Evolutionary conservation across 2,329 filamentous ascomycete species (phyloP).

Genomic region (Alternaria novae-zelandiae): DNA sequence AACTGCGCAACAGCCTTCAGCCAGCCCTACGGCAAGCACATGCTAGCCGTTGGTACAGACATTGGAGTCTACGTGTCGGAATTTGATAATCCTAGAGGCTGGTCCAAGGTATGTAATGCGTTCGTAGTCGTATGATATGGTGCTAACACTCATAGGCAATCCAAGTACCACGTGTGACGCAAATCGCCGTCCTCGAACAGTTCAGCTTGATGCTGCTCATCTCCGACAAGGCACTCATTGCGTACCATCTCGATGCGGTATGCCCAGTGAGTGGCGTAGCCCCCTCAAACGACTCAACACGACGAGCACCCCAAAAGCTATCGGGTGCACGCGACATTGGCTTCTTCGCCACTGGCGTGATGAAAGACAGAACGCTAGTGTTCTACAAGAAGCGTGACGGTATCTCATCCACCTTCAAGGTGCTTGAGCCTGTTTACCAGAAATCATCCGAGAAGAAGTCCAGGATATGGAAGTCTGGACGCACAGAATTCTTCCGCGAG

Average conservation of each 20-base stretch:
- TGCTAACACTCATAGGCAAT: constrained; percentile 68
- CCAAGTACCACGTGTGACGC: constrained; percentile 77
- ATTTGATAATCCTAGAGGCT: constrained; percentile 86
- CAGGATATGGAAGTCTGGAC: constrained; percentile 72
- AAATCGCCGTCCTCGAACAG: constrained; percentile 93
- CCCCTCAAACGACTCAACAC: constrained; percentile 72
- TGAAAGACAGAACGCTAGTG: constrained; percentile 94
- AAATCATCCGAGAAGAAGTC: constrained; percentile 86
- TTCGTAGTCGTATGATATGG: neutral
- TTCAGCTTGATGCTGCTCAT: constrained; percentile 93
- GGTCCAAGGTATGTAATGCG: constrained; percentile 73
- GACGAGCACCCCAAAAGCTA: constrained; percentile 89
- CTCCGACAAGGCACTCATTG: constrained; percentile 87
- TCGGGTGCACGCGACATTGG: constrained; percentile 88
- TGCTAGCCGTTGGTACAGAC: constrained; percentile 94
- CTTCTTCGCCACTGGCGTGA: constrained; percentile 93
- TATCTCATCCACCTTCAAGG: constrained; percentile 92
- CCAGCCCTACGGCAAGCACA: constrained; percentile 77
- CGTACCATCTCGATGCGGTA: constrained; percentile 90
- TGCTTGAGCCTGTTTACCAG: constrained; percentile 93
- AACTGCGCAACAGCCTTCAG: constrained; percentile 94
- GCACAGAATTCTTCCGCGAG: constrained; percentile 94
- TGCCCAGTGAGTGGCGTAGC: constrained; percentile 62
- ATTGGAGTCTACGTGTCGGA: constrained; percentile 92
- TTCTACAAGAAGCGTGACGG: constrained; percentile 98